Conservation (phyloP, 208 protist genomes). For the Phytomonas francai region DNA sequence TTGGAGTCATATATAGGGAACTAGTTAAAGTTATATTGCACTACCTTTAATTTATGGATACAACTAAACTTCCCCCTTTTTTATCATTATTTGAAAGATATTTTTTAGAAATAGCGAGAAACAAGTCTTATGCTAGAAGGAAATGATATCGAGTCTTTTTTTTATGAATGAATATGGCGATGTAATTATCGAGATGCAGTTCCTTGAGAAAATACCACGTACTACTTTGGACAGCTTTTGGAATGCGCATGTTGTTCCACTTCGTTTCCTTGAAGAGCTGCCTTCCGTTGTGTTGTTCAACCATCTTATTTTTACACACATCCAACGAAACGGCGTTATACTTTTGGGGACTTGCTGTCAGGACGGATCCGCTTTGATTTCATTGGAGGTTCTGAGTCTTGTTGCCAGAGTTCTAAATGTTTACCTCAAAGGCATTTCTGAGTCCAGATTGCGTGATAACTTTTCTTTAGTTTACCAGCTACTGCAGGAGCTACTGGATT, state of each 20-base stretch:
- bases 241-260: conserved; percentile 38
- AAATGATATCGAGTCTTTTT: conserved; percentile 72
- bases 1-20: too few relatives aligned
- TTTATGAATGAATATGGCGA: conserved; percentile 67
- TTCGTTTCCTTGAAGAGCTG: conserved; percentile 25
- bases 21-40: too few relatives aligned
- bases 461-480: conserved; percentile 90
- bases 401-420: conserved; percentile 52
- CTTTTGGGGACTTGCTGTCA: conserved; percentile 46
- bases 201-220: conserved; percentile 58
- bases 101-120: background rate
- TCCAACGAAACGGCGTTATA: conserved; percentile 65
- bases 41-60: too few relatives aligned
- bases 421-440: conserved; percentile 76
- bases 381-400: conserved; percentile 65
- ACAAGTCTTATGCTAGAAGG: background rate
- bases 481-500: conserved; percentile 88
- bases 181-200: conserved; percentile 88
- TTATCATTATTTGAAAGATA: background rate
- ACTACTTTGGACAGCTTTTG: conserved; percentile 69
- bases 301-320: conserved; percentile 59
- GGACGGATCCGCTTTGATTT: conserved; percentile 70
- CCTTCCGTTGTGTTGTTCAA: conserved; percentile 48
- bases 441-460: conserved; percentile 80
- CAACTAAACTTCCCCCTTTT: background rate